These are phyloP conservation scores for Solanum neorickii DNA, from an alignment of 257 asterid genomes.

Conservation along the genomic window DNA sequence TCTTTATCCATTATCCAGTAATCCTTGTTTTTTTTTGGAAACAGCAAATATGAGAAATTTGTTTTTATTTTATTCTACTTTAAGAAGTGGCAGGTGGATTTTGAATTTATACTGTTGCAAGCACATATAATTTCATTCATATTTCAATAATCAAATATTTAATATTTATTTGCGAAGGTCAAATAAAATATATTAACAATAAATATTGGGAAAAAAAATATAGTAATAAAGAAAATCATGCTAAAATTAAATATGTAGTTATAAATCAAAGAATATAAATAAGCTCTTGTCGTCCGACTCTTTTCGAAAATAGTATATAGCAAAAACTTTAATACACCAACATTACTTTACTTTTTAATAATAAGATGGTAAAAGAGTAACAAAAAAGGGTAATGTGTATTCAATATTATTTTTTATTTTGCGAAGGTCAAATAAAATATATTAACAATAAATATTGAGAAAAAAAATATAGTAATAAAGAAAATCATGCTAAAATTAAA, in stretches of 20 bases:
- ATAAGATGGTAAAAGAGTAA: not conserved
- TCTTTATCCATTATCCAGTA: conserved; percentile 4
- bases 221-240: no score
- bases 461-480: not conserved
- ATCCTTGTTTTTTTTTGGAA: not conserved
- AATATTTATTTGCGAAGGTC: not conserved
- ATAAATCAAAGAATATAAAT: not conserved
- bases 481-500: not conserved
- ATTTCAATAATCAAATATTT: not conserved
- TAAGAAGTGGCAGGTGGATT: not conserved
- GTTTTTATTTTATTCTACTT: not conserved
- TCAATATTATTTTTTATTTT: no score
- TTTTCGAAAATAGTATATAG: not conserved
- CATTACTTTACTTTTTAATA: not conserved
- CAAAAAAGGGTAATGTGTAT: no score
- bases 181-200: not conserved
- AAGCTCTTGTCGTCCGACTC: not conserved
- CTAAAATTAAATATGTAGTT: not conserved
- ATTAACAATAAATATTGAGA: not conserved
- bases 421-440: not conserved
- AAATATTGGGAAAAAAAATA: not conserved
- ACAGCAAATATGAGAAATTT: not conserved
- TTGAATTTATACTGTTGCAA: not conserved
- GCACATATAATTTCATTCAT: not conserved
- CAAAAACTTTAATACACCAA: not conserved